phyloP scores from a whole-genome alignment of 2,329 filamentous ascomycete genomes.

The Geosmithia putterillii region DNA sequence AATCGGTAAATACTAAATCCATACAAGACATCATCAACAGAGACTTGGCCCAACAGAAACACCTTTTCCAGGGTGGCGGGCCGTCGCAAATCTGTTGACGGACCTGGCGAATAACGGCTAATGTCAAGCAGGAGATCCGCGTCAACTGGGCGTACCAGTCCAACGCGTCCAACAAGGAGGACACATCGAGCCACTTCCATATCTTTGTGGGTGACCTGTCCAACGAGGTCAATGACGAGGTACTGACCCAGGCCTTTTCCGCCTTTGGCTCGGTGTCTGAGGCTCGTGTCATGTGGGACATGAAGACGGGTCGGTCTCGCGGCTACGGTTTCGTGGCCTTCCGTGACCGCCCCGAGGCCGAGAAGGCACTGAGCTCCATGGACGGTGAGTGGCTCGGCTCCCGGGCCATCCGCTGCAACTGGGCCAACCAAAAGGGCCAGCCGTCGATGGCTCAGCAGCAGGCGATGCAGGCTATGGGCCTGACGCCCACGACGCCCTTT shows the following conservation, averaged over 20 bases:
- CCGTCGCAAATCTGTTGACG: no score
- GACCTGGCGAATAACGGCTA: no score
- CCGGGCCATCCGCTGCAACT: constrained; percentile 97
- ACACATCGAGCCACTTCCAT: constrained; percentile 96
- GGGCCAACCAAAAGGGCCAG: constrained; percentile 99
- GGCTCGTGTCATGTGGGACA: constrained; percentile 99
- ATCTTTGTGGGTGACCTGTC: constrained; percentile 97
- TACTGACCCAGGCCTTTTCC: constrained; percentile 86
- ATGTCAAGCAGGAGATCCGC: constrained; percentile 68
- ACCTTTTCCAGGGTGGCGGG: no score
- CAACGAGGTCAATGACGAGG: constrained; percentile 97
- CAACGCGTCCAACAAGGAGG: constrained; percentile 87
- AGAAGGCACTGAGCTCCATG: constrained; percentile 95
- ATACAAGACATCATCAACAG: no score
- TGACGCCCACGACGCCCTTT: constrained; percentile 93
- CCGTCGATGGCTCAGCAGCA: constrained; percentile 97
- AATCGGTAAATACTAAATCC: constrained; percentile 54
- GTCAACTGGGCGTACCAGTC: constrained; percentile 99
- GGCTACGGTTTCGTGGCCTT: constrained; percentile 98
- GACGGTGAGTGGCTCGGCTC: constrained; percentile 98
- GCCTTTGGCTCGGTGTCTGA: constrained; percentile 94
- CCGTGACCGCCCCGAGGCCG: constrained; percentile 83
- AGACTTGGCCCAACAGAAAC: no score
- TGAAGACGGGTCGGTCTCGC: constrained; percentile 97
- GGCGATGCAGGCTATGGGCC: constrained; percentile 92